Evolutionary conservation across 140 eudicot species (phyloP), one percentile per base, ranked within the genome.

Genomic region (Erigeron philadelphicus): DNA sequence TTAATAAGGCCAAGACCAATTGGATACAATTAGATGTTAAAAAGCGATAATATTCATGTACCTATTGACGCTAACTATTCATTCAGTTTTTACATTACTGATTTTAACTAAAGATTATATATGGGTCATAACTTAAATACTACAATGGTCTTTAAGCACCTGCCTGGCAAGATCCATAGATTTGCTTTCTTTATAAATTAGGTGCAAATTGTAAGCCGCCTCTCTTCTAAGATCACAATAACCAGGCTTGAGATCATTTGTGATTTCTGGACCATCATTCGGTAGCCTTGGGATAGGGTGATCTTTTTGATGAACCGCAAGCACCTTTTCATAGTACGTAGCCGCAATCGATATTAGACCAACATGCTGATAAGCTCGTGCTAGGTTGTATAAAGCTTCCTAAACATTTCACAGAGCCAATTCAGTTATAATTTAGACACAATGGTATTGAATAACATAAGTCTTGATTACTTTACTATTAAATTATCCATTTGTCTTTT

Each of bases 141-240:
- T 72, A 73, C 95, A 80, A 70, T 86, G 74, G 73, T 92, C 96
- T 79, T 80, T 88, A 71, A 88, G 78, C 44, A 92, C 80, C 83
- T 92, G 98, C 73, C 98, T 88, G 1, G 98, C 95, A 70, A 92
- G 98, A 81, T 88, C 97, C 80, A 82, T 31, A 31, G 97, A 92
- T 48, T 96, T 95, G 50, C 96, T 86, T 12, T 53, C 84, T 75
- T 79, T 86, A 70, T 92, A 92, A 11, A 92, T 92, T 16, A 86
- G 77, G 72, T 92, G 96, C 76, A 92, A 73, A 78, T 92, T 92
- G 56, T 78, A 88, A 72, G 96, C 95, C 1, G 98, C 98, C 73
- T 92, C 98, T 71, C 96, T 80, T 44, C 83, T 86, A 61, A 92
- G 96, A 79, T 92, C 92, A 72, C 96, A 92, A 70, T 84, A 84